Evolutionary conservation across 352 stramenopile species (phyloP), one percentile per base, ranked within the genome.

Genomic region (Globisporangium cylindrosporum): DNA sequence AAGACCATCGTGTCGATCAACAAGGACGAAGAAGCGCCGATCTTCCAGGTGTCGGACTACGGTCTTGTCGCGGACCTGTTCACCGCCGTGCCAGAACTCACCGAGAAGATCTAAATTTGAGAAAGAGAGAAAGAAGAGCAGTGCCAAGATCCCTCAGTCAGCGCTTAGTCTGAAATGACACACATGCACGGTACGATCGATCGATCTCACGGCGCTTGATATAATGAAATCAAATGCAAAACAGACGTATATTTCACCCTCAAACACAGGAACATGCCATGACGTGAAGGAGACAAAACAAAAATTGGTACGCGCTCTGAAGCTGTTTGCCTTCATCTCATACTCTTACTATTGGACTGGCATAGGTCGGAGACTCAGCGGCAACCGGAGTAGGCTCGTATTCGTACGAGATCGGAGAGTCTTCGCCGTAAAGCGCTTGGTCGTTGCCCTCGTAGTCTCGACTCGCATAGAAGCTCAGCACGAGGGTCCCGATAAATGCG

Each of bases 1-100:
- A 99, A 99, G 85, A 98, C 93, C 10, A 99, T 99, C 75, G 97
- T 99, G 36, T 96, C 97, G 46, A 99, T 99, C 79, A 99, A 99
- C 82, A 99, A 99, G 82, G 98, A 99, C 87, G 89, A 97, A 46
- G 98, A 99, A 70, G 98, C 98, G 9, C 98, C 98, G 38, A 99
- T 99, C 79, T 99, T 99, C 84, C 91, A 98, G 75, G 97, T 99
- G 38, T 92, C 97, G 29, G 98, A 99, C 90, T 99, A 99, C 80
- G 98, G 97, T 36, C 82, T 99, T 22, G 94, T 99, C n/a, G 96
- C 81, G 48, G 98, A 99, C 82, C 87, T 99, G 54, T 99, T 99
- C 81, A 91, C 91, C 32, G 94, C 86, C 62, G 91, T 99, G 43
- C 98, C 98, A 3, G 97, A 99, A 79, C 81, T 99, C 66, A 98